Evolutionary conservation across 2,329 filamentous ascomycete species (phyloP).

Genomic region (Dichotomopilus funicola): DNA sequence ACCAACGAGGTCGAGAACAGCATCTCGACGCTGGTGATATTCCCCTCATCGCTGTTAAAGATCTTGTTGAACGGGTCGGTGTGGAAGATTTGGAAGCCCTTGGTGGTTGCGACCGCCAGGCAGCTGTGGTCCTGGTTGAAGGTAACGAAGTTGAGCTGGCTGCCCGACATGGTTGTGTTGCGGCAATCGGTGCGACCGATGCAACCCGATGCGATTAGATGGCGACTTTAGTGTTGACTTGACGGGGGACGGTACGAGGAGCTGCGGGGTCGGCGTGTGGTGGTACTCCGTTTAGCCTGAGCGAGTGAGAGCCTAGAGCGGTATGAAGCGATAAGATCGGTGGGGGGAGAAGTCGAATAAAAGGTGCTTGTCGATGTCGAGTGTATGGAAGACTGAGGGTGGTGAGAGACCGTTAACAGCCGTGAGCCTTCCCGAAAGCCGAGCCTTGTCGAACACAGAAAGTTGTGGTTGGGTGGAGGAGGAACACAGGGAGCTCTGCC

Average conservation of each 20-base stretch:
- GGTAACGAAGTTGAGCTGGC: conserved; percentile 91
- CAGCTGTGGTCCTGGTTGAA: conserved; percentile 99
- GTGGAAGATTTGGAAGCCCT: conserved; percentile 92
- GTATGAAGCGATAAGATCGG: too few species aligned
- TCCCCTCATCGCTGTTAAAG: conserved; percentile 89
- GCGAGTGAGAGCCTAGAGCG: too few species aligned
- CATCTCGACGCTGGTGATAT: conserved; percentile 97
- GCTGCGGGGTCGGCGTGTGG: too few species aligned
- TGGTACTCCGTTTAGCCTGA: too few species aligned
- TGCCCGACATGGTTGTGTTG: conserved; percentile 19
- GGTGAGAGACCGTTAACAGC: too few species aligned
- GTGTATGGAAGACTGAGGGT: too few species aligned
- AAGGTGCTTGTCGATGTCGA: too few species aligned
- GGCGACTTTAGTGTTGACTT: background rate
- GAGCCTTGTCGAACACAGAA: too few species aligned
- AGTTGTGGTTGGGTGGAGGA: background rate
- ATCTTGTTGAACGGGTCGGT: conserved; percentile 94
- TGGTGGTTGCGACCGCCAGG: conserved; percentile 88
- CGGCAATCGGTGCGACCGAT: background rate
- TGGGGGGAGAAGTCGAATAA: too few species aligned
- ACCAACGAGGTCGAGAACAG: conserved; percentile 97
- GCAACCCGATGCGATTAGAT: background rate
- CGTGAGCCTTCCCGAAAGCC: too few species aligned
- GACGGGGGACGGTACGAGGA: too few species aligned
- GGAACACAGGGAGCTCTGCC: background rate